Evolutionary conservation across 768 basidiomycete species (phyloP).

Genomic region (Amanita muscaria): DNA sequence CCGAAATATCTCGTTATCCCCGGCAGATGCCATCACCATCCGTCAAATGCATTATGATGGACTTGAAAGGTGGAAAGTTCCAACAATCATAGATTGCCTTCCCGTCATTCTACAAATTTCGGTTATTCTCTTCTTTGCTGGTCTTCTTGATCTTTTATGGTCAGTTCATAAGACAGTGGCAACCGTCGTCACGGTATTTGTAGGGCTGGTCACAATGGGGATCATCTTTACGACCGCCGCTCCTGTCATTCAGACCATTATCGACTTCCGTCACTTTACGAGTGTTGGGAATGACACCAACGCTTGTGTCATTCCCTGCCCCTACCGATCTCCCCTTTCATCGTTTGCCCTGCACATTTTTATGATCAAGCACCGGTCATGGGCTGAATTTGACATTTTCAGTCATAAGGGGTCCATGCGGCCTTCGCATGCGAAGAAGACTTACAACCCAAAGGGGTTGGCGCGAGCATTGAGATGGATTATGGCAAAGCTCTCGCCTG

Average conservation of each 20-base stretch:
- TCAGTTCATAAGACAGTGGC: conserved; percentile 14
- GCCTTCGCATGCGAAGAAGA: background rate
- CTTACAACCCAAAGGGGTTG: background rate
- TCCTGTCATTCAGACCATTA: conserved; percentile 16
- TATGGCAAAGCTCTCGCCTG: background rate
- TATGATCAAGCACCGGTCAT: background rate
- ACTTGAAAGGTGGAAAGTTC: conserved; percentile 19
- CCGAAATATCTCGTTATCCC: conserved; percentile 13
- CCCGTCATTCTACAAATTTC: conserved; percentile 21
- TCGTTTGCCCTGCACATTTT: conserved; percentile 11
- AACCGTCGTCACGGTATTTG: conserved; percentile 10
- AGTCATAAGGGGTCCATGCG: no score
- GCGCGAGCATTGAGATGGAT: background rate
- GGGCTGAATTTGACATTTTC: background rate
- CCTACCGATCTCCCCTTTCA: conserved; percentile 21
- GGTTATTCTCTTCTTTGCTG: conserved; percentile 20
- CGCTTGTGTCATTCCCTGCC: no score
- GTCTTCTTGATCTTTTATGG: conserved; percentile 20
- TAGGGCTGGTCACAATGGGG: conserved; percentile 13
- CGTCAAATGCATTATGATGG: conserved; percentile 20
- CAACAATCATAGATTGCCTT: conserved; percentile 16
- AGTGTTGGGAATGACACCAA: no score
- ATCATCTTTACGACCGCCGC: conserved; percentile 17
- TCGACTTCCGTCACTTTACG: conserved; percentile 5
- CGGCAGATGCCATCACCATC: conserved; percentile 16